Evolutionary conservation across 163 green algal genomes (phyloP).

Genomic region (Prototheca stagnorum): DNA sequence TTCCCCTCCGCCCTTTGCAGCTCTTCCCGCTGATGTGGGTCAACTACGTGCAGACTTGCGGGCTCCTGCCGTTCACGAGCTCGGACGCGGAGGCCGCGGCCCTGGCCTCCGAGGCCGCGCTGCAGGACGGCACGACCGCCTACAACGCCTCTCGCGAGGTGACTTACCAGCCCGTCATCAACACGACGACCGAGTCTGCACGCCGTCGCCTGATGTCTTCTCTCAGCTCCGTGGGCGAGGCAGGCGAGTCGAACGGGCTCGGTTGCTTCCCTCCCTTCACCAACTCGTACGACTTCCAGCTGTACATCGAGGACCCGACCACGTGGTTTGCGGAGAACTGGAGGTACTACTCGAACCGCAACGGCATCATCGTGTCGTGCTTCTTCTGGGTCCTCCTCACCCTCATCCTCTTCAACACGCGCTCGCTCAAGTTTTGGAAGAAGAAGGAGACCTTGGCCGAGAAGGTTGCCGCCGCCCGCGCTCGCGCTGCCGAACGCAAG

Average conservation of each 20-base stretch:
- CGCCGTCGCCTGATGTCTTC: background rate
- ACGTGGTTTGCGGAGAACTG: background rate
- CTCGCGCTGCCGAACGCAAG: no score
- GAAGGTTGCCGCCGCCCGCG: no score
- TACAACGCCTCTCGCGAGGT: background rate
- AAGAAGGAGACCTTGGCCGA: background rate
- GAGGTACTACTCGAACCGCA: conserved; percentile 1
- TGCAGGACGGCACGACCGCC: no score
- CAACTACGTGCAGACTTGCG: no score
- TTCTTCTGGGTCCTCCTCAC: conserved; percentile 11
- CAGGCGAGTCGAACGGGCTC: background rate
- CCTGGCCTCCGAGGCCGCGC: no score
- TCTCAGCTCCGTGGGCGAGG: background rate
- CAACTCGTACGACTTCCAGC: conserved; percentile 1
- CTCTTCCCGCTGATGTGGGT: no score
- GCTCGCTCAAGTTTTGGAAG: background rate
- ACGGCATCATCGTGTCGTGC: conserved; percentile 4
- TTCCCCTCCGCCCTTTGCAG: no score
- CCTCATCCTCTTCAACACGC: background rate
- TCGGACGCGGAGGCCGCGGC: no score
- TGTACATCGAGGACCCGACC: conserved; percentile 2
- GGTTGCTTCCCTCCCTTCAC: conserved; percentile 22
- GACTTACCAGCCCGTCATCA: background rate
- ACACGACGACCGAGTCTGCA: background rate
- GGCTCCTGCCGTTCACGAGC: no score